Conservation (phyloP, 2,329 filamentous ascomycete genomes). For the Fusarium incarnatum region DNA sequence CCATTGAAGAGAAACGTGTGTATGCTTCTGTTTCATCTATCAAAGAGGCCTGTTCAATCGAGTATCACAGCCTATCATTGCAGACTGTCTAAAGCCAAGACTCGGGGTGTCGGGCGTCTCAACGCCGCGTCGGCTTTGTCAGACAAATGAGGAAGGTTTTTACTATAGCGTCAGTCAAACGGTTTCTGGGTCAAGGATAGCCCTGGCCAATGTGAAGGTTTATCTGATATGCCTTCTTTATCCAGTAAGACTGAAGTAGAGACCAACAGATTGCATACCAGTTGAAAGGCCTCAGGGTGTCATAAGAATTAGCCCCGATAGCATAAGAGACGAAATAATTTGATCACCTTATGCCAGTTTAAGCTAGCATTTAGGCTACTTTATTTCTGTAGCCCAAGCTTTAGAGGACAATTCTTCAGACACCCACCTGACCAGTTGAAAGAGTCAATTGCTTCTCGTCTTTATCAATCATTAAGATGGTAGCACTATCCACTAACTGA, state of each 20-base stretch:
- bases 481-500: not conserved
- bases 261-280: not conserved
- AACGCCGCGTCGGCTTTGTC: conserved; percentile 10
- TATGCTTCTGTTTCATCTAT: not conserved
- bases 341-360: no score
- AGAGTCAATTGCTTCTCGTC: not conserved
- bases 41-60: not conserved
- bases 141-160: conserved; percentile 38
- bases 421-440: no score
- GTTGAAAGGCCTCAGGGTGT: no score
- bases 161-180: conserved; percentile 19
- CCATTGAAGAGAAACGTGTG: conserved; percentile 1
- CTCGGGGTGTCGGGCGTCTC: conserved; percentile 2
- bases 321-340: no score
- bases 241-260: not conserved
- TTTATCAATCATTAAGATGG: not conserved
- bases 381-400: no score
- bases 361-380: no score
- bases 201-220: not conserved
- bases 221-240: not conserved
- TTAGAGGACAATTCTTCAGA: no score
- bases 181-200: not conserved
- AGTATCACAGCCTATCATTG: not conserved
- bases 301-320: no score
- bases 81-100: not conserved